These are phyloP conservation scores for Coniosporium apollinis DNA, from an alignment of 495 filamentous ascomycete species.

Conservation along the genomic window DNA sequence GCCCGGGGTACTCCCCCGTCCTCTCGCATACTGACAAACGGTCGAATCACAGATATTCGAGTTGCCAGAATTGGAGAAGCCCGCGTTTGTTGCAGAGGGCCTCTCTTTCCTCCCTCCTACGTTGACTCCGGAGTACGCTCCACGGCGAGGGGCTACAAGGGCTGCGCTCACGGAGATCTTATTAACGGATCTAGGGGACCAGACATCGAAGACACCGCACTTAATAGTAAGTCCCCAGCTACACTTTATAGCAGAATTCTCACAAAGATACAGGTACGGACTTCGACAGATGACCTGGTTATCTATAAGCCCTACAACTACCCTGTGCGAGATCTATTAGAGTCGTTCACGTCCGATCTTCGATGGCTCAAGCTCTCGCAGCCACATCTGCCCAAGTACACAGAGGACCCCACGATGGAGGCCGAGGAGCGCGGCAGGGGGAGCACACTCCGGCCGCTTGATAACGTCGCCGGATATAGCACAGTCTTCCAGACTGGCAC, in stretches of 20 bases:
- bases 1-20: too few species aligned
- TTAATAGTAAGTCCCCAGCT: conserved; percentile 46
- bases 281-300: conserved; percentile 62
- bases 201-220: conserved; percentile 49
- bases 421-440: conserved; percentile 26
- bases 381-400: conserved; percentile 36
- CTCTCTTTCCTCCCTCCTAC: conserved; percentile 64
- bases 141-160: conserved; percentile 48
- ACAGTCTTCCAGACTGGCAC: conserved; percentile 65
- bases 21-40: too few species aligned
- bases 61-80: conserved; percentile 41
- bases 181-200: conserved; percentile 70
- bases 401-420: conserved; percentile 24
- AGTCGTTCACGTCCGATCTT: conserved; percentile 25
- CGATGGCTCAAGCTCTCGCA: conserved; percentile 64
- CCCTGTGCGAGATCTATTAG: conserved; percentile 22
- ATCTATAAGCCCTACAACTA: conserved; percentile 66
- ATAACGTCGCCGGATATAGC: conserved; percentile 56
- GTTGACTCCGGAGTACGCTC: conserved; percentile 49
- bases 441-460: conserved; percentile 40
- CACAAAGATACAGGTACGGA: conserved; percentile 42
- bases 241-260: background rate
- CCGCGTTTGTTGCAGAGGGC: conserved; percentile 47
- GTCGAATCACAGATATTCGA: conserved; percentile 51
- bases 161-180: conserved; percentile 62